Base-by-base conservation (phyloP, 2,329 filamentous ascomycete species). In the Penicillium sp. region DNA sequence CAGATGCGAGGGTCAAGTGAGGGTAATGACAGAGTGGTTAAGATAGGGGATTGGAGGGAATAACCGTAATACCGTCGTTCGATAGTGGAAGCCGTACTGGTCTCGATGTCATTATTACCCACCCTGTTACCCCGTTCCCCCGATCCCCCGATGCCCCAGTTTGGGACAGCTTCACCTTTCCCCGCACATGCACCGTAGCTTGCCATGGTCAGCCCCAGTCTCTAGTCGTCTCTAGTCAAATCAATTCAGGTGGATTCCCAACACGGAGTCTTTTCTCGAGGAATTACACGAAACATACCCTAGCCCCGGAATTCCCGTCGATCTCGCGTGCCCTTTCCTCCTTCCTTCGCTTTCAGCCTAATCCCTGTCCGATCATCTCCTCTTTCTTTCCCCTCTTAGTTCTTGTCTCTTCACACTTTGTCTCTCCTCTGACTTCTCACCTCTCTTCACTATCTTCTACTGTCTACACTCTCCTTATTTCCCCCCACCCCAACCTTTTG, bases 131-230 rank as follows among this genome's bases (percentile, higher is more conserved):
- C 38, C 38, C 18, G 21, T 26, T 42, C 39, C 39, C 39, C 18
- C 18, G 3, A 21, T 21, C 18, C 18, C 38, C 38, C 6, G 38
- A 26, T 26, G 24, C 24, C 28, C 16, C 16, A 9, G 9, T 38
- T 21, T 38, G 34, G 34, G 16, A n/a, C 34, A 42, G 23, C 21
- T 26, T 53, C 39, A 49, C 42, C 45, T 55, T 45, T 57, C 52
- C 54, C 54, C 54, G 54, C 54, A 55, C 52, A 49, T n/a, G 10
- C 9, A 21, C 26, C 36, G n/a, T 9, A 56, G 49, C 52, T 52
- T 29, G 3, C 34, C 15, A 41, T 23, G 16, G 28, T 34, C 46
- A 36, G 33, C 38, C 29, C 29, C 39, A n/a, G 15, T 23, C 15
- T 31, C 15, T 38, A 36, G 42, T 4, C 34, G 16, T 26, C 24